phyloP scores from a whole-genome alignment of 2,329 filamentous ascomycete species.

The Albophoma yamanashiensis region DNA sequence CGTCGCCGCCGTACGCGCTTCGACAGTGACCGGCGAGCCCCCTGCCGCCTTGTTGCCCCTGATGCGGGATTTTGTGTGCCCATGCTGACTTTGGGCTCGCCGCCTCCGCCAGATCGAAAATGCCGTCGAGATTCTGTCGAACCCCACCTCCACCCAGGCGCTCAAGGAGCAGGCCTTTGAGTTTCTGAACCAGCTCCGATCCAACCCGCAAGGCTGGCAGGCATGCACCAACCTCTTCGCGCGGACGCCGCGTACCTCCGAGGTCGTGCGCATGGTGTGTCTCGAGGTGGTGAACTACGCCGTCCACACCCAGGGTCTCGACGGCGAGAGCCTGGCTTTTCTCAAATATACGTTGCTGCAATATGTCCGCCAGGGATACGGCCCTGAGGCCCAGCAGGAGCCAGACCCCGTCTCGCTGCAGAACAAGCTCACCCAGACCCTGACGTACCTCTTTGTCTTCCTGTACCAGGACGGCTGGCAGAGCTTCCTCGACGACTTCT shows the following conservation, averaged over 20 bases:
- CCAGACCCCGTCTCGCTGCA: conserved; percentile 71
- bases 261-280: conserved; percentile 79
- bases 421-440: conserved; percentile 93
- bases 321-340: conserved; percentile 58
- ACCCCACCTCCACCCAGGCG: conserved; percentile 62
- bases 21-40: neutral
- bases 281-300: conserved; percentile 92
- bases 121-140: conserved; percentile 89
- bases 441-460: conserved; percentile 86
- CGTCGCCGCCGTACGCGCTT: neutral
- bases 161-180: conserved; percentile 77
- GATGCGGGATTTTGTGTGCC: neutral
- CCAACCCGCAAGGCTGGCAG: conserved; percentile 82
- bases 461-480: conserved; percentile 83
- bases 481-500: conserved; percentile 82
- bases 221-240: conserved; percentile 80
- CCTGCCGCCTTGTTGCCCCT: neutral
- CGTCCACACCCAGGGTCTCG: conserved; percentile 68
- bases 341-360: conserved; percentile 73
- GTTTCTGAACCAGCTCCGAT: conserved; percentile 67
- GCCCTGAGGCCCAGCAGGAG: conserved; percentile 42
- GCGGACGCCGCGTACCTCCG: conserved; percentile 61
- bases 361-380: conserved; percentile 71
- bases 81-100: neutral
- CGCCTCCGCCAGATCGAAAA: conserved; percentile 63